phyloP scores from a whole-genome alignment of 176 grass and related monocot species.

The Ensete ventricosum region DNA sequence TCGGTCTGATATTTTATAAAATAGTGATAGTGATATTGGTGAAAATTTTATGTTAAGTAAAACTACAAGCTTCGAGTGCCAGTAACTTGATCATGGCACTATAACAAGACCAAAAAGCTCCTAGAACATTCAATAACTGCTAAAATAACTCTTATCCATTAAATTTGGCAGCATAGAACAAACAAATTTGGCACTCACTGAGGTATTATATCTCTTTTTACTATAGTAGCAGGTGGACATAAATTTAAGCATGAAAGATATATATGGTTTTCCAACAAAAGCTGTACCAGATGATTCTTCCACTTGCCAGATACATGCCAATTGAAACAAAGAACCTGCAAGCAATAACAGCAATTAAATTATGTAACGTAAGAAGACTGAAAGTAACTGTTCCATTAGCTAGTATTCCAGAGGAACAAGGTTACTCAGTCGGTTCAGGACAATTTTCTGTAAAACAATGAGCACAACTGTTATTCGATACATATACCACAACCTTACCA shows the following conservation, averaged over 20 bases:
- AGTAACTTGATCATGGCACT: too few relatives aligned
- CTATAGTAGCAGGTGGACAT: background rate
- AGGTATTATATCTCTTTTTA: too few relatives aligned
- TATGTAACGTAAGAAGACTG: slow-evolving; percentile 4
- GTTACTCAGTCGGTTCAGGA: too few relatives aligned
- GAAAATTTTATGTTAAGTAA: too few relatives aligned
- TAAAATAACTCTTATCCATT: background rate
- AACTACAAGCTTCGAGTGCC: too few relatives aligned
- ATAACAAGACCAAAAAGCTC: too few relatives aligned
- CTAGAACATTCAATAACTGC: too few relatives aligned
- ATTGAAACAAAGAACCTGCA: slow-evolving; percentile 50
- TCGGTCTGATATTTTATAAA: too few relatives aligned
- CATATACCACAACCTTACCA: too few relatives aligned
- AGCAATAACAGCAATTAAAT: slow-evolving; percentile 6
- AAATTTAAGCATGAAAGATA: background rate
- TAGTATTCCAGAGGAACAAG: background rate
- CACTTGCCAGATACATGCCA: slow-evolving; percentile 32
- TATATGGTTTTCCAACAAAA: background rate
- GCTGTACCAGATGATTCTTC: slow-evolving; percentile 31
- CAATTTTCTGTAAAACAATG: too few relatives aligned
- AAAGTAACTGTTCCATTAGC: background rate
- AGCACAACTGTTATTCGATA: too few relatives aligned
- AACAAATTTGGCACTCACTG: background rate
- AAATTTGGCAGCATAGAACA: background rate
- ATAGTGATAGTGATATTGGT: too few relatives aligned